Evolutionary conservation across 164 flowering plant genomes (phyloP).

Genomic region (Vitis rotundifolia): DNA sequence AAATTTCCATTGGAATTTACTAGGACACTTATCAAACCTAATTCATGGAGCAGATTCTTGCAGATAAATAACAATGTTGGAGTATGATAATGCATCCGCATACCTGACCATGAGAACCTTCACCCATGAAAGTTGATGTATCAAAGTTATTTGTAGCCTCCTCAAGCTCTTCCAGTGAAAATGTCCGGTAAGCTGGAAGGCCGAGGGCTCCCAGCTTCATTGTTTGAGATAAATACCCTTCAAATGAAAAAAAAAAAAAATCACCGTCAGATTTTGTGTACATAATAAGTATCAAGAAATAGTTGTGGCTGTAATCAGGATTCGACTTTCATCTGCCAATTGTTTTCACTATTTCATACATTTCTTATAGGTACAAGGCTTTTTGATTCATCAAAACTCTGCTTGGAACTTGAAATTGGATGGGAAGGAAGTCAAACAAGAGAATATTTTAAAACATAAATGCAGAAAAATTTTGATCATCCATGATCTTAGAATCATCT

Average conservation of each 20-base stretch:
- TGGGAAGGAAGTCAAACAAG: no score
- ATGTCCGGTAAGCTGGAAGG: constrained; percentile 79
- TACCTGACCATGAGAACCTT: constrained; percentile 91
- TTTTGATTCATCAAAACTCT: no score
- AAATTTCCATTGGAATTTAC: no score
- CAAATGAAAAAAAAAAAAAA: constrained; percentile 5
- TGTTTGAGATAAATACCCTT: constrained; percentile 86
- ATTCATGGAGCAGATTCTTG: no score
- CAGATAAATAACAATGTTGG: background rate
- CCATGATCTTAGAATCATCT: no score
- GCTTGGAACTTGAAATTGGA: no score
- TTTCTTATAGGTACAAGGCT: background rate
- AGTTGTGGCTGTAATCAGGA: background rate
- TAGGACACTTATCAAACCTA: no score
- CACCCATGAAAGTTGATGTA: constrained; percentile 79
- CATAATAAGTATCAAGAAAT: background rate
- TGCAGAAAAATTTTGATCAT: no score
- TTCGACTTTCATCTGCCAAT: background rate
- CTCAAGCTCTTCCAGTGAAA: constrained; percentile 87
- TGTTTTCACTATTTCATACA: background rate
- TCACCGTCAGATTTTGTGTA: background rate
- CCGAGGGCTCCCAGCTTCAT: constrained; percentile 80
- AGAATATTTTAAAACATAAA: no score
- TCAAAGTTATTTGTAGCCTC: constrained; percentile 81
- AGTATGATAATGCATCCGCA: background rate